Conservation (phyloP, 176 grass and related monocot genomes). For the Cenchrus purpureus region DNA sequence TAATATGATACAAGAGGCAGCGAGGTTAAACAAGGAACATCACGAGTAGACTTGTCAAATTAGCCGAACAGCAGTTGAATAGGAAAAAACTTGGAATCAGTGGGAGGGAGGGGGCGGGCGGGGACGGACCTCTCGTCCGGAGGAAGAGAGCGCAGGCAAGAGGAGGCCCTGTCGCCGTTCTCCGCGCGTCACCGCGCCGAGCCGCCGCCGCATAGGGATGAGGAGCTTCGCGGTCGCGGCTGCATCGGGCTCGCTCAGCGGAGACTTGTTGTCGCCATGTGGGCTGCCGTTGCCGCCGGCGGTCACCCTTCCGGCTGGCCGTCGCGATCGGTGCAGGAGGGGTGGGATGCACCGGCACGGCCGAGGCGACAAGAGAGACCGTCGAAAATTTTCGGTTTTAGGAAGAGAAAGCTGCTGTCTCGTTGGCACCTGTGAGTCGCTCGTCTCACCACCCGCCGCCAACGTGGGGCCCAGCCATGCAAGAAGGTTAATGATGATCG, state of each 20-base stretch:
- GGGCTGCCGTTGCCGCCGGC: neutral
- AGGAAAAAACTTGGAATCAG: conserved; percentile 21
- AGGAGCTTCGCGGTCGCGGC: conserved; percentile 85
- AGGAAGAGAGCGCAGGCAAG: conserved; percentile 63
- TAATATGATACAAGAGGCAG: neutral
- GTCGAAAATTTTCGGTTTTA: too few species aligned
- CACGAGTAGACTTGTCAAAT: neutral
- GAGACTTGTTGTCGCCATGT: conserved; percentile 83
- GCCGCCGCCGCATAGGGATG: conserved; percentile 73
- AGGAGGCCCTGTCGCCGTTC: conserved; percentile 49
- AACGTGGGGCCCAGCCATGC: conserved; percentile 9
- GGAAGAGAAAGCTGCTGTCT: neutral
- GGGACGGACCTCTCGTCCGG: conserved; percentile 72
- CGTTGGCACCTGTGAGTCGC: neutral
- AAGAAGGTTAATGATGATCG: neutral
- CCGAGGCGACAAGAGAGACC: too few species aligned
- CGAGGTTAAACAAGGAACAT: neutral
- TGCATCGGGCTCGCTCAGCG: conserved; percentile 58
- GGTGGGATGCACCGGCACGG: conserved; percentile 26
- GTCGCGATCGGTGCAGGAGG: conserved; percentile 42
- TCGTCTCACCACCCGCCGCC: neutral
- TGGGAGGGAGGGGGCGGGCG: neutral
- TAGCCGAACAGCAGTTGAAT: neutral
- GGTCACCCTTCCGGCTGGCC: conserved; percentile 28
- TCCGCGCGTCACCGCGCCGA: conserved; percentile 36